Conservation (phyloP, 2,329 filamentous ascomycete genomes). For the Aplosporella prunicola region DNA sequence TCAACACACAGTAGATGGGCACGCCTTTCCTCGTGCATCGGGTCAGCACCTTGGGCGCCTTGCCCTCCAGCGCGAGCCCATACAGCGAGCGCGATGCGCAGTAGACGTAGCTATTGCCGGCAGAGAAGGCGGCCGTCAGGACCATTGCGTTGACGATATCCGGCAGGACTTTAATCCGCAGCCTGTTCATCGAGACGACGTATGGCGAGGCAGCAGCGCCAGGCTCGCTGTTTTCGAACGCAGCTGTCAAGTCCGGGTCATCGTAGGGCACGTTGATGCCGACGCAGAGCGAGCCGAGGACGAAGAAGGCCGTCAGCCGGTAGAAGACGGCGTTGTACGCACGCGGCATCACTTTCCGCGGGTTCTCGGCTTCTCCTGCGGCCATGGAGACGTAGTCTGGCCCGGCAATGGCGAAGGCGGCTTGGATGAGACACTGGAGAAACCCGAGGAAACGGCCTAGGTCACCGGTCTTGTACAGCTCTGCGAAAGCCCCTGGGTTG, state of each 20-base stretch:
- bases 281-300: conserved; percentile 64
- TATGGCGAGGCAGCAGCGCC: conserved; percentile 55
- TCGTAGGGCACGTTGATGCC: conserved; percentile 60
- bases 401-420: conserved; percentile 60
- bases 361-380: conserved; percentile 65
- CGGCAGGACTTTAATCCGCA: conserved; percentile 37
- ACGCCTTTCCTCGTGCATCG: conserved; percentile 35
- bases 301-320: conserved; percentile 58
- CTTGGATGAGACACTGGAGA: conserved; percentile 61
- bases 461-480: conserved; percentile 53
- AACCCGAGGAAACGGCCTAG: conserved; percentile 71
- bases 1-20: conserved; percentile 35
- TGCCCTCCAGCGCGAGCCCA: conserved; percentile 46
- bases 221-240: conserved; percentile 49
- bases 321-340: conserved; percentile 69
- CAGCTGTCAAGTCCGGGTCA: conserved; percentile 50
- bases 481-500: conserved; percentile 57
- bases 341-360: conserved; percentile 60
- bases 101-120: conserved; percentile 68
- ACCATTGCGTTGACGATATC: conserved; percentile 69
- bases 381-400: conserved; percentile 71
- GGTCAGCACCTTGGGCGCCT: conserved; percentile 35
- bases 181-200: conserved; percentile 37
- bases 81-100: conserved; percentile 61
- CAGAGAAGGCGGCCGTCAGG: conserved; percentile 67